Evolutionary conservation across 805 yeast genomes (phyloP).

Genomic region (Monosporozyma unispora): DNA sequence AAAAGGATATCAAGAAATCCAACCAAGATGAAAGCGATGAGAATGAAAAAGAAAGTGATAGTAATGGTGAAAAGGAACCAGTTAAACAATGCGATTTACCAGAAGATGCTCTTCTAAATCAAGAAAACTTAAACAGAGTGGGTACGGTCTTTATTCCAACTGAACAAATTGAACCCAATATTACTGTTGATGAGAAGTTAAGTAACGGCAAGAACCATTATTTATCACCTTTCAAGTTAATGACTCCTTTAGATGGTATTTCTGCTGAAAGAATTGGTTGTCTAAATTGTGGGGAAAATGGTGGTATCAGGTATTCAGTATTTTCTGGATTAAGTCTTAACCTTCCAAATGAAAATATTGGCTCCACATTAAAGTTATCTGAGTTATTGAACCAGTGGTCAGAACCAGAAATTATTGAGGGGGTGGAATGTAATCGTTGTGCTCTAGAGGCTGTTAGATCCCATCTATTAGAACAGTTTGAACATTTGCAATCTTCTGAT

Average conservation of each 20-base stretch:
- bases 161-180: slow-evolving; percentile 65
- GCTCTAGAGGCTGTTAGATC: slow-evolving; percentile 55
- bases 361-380: slow-evolving; percentile 37
- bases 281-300: slow-evolving; percentile 83
- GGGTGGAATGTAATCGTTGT: slow-evolving; percentile 92
- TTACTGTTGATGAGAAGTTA: slow-evolving; percentile 20
- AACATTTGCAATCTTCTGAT: slow-evolving; percentile 18
- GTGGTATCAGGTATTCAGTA: slow-evolving; percentile 80
- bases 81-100: slow-evolving; percentile 26
- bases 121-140: slow-evolving; percentile 44
- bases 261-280: slow-evolving; percentile 88
- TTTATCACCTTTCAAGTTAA: slow-evolving; percentile 35
- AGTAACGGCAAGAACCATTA: not conserved
- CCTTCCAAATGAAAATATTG: slow-evolving; percentile 42
- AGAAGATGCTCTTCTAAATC: slow-evolving; percentile 31
- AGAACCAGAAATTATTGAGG: slow-evolving; percentile 78
- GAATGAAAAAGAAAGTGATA: slow-evolving; percentile 8
- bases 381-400: slow-evolving; percentile 58
- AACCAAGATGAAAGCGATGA: slow-evolving; percentile 9
- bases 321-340: slow-evolving; percentile 66
- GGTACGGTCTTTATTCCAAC: slow-evolving; percentile 69
- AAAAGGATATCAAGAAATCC: slow-evolving; percentile 28
- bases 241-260: slow-evolving; percentile 90
- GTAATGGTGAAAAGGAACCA: slow-evolving; percentile 16
- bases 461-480: slow-evolving; percentile 36